Percentiles rank a stretch among this genome's conserved stretches.
Evolutionary conservation across 2,329 filamentous ascomycete species (phyloP).

Genomic region (Fusarium brevicatenulatum): DNA sequence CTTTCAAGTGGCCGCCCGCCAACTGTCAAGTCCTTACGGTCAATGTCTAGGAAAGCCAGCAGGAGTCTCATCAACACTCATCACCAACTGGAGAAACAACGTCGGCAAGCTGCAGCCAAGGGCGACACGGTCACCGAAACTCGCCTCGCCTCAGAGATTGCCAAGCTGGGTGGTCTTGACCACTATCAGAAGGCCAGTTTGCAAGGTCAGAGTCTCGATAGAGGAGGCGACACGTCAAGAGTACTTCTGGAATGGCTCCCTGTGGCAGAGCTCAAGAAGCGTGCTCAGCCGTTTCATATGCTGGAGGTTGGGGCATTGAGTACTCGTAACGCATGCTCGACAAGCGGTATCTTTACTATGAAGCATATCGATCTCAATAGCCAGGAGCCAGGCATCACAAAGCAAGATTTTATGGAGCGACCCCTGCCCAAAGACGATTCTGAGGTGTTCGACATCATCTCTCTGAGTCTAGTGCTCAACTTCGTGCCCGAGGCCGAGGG

Average conservation of each 20-base stretch:
- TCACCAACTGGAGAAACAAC: conserved; percentile 72
- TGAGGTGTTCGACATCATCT: conserved; percentile 87
- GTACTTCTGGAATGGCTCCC: conserved; percentile 72
- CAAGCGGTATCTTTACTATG: conserved; percentile 75
- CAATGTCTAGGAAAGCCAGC: conserved; percentile 73
- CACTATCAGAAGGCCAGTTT: conserved; percentile 75
- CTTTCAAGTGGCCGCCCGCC: conserved; percentile 65
- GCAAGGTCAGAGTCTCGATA: conserved; percentile 72
- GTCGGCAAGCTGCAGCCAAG: conserved; percentile 62
- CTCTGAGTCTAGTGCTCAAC: conserved; percentile 91
- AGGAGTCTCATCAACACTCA: conserved; percentile 72
- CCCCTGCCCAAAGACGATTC: conserved; percentile 71
- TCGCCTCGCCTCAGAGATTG: conserved; percentile 63
- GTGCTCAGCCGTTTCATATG: conserved; percentile 63
- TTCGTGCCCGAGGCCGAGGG: conserved; percentile 82
- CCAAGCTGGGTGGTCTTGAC: conserved; percentile 68
- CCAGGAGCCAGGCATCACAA: conserved; percentile 80
- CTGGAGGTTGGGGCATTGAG: conserved; percentile 92
- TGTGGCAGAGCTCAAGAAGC: conserved; percentile 41
- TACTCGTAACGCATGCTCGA: conserved; percentile 84
- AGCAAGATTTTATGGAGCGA: conserved; percentile 94
- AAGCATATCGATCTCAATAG: conserved; percentile 91
- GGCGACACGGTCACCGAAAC: conserved; percentile 62
- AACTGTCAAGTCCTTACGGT: conserved; percentile 60
- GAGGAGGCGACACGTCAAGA: conserved; percentile 74